Evolutionary conservation across 2,329 filamentous ascomycete species (phyloP), one percentile per base, ranked within the genome.

Genomic region (Colletotrichum sojae): DNA sequence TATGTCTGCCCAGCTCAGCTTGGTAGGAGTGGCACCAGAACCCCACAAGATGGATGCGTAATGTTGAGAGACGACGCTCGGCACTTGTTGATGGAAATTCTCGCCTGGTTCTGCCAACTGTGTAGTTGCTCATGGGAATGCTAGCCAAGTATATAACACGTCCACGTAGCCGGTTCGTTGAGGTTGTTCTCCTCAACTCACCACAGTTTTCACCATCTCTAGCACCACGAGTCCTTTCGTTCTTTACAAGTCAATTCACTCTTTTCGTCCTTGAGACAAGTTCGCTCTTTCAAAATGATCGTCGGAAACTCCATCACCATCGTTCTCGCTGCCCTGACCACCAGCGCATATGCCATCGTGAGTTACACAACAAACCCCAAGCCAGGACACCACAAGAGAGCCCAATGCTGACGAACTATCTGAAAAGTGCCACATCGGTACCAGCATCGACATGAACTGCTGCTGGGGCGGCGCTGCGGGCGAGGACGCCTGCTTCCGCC

Each of bases 371-470:
- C 20, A 10, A 52, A 6, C 10, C 16, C 5, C 22, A 15, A 8
- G 20, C 8, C 10, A 6, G 4, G 40, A 43, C 40, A n/a, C 6
- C 2, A 15, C 2, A 43, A 15, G 13, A 43, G 40, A 15, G 2
- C 15, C 6, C 6, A 10, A 10, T n/a, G n/a, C 52, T 54, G 6
- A 54, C 16, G 10, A 22, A 4, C 15, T 18, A 16, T 4, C 36
- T 20, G 6, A 1, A 2, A 36, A 54, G 52, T 54, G 52, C 9
- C 52, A 54, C 6, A 54, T 54, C 5, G 52, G 52, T 6, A 54
- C 52, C 27, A 54, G 52, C 15, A 54, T 54, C 31, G 52, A 54
- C n/a, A 54, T 54, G 52, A 54, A 54, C 52, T 54, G 52, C 52
- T 54, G 52, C n/a, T 54, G 52, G 52, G 52, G 52, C 12, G 52